Evolutionary conservation across 2,329 filamentous ascomycete genomes (phyloP).

Genomic region (Tolypocladium cylindrosporum): DNA sequence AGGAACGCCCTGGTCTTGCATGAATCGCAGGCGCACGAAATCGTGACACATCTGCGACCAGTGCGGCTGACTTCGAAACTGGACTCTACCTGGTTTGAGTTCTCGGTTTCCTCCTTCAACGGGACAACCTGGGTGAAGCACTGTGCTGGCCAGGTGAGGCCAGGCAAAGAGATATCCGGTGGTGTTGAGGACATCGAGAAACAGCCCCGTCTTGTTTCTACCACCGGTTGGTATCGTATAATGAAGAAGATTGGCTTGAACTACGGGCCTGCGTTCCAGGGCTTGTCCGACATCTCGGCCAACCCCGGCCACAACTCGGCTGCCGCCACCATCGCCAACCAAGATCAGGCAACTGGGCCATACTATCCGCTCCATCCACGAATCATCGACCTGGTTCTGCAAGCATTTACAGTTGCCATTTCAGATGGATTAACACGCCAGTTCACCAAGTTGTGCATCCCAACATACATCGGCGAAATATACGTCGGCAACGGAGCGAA

Average conservation of each 20-base stretch:
- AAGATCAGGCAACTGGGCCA: neutral
- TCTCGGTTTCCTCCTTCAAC: neutral
- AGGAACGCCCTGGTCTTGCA: constrained; percentile 1
- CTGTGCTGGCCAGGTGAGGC: neutral
- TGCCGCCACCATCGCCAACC: neutral
- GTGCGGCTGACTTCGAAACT: neutral
- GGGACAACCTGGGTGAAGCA: constrained; percentile 1
- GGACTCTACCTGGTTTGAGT: constrained; percentile 2
- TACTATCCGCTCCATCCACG: neutral
- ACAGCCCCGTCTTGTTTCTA: neutral
- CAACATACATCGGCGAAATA: neutral
- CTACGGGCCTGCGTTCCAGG: constrained; percentile 8
- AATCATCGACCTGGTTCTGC: neutral
- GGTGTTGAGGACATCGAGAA: neutral
- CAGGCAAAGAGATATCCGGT: neutral
- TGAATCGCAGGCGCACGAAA: neutral
- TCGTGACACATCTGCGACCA: neutral
- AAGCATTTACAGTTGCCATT: neutral
- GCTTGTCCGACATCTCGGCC: constrained; percentile 10
- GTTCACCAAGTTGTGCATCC: neutral
- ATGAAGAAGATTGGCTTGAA: constrained; percentile 1
- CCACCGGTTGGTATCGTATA: neutral
- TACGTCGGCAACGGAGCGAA: neutral
- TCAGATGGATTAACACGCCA: neutral
- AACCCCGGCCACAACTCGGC: neutral